Evolutionary conservation across 352 stramenopile species (phyloP).

Genomic region (Globisporangium acanthophoron): DNA sequence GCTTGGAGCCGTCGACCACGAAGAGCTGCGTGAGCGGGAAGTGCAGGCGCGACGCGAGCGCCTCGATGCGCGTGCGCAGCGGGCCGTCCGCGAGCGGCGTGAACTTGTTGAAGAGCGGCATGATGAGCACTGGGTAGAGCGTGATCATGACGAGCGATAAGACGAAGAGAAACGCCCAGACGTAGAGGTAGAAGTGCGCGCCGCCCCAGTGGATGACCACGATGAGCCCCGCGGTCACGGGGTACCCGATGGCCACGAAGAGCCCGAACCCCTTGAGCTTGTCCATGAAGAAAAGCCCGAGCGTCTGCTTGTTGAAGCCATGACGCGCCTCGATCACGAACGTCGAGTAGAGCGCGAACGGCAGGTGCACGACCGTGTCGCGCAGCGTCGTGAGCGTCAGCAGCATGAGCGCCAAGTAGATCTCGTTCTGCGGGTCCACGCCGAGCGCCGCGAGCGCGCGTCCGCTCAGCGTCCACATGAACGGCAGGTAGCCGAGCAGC

Average conservation of each 20-base stretch:
- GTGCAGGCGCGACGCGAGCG: slow-evolving; percentile 81
- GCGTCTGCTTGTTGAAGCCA: slow-evolving; percentile 98
- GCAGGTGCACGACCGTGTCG: slow-evolving; percentile 54
- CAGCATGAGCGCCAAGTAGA: slow-evolving; percentile 69
- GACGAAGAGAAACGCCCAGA: slow-evolving; percentile 93
- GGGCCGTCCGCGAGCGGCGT: slow-evolving; percentile 81
- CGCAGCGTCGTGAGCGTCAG: slow-evolving; percentile 57
- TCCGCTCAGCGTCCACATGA: slow-evolving; percentile 89
- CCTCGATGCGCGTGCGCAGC: slow-evolving; percentile 91
- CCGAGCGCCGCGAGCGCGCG: slow-evolving; percentile 48
- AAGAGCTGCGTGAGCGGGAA: slow-evolving; percentile 98
- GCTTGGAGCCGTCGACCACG: slow-evolving; percentile 96
- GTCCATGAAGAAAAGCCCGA: slow-evolving; percentile 92
- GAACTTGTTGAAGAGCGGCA: slow-evolving; percentile 98
- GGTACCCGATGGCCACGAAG: slow-evolving; percentile 76
- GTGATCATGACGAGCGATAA: slow-evolving; percentile 96
- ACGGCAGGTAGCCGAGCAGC: slow-evolving; percentile 90
- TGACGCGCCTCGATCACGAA: slow-evolving; percentile 96
- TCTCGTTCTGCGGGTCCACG: slow-evolving; percentile 74
- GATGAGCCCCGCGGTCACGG: slow-evolving; percentile 57
- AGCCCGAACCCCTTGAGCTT: slow-evolving; percentile 92
- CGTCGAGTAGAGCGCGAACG: slow-evolving; percentile 89
- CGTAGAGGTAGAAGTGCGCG: slow-evolving; percentile 86
- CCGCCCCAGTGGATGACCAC: slow-evolving; percentile 70
- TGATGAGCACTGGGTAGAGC: slow-evolving; percentile 94